These are phyloP conservation scores for Acmispon strigosus DNA, from an alignment of 306 rosid genomes.

Conservation along the genomic window DNA sequence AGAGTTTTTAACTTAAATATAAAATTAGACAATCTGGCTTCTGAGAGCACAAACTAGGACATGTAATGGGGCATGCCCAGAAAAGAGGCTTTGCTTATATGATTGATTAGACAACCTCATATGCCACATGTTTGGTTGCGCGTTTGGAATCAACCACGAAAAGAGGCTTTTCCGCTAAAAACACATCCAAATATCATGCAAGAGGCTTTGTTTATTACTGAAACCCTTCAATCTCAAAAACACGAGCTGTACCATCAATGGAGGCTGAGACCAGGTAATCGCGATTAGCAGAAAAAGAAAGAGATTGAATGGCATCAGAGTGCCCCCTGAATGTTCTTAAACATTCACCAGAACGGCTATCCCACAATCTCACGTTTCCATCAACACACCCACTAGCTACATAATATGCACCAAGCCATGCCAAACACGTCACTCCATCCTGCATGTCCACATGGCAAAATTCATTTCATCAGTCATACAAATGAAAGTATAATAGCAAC, in stretches of 20 bases:
- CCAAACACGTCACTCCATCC: slow-evolving; percentile 77
- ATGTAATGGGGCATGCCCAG: neutral
- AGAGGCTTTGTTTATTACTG: slow-evolving; percentile 13
- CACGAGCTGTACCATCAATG: slow-evolving; percentile 69
- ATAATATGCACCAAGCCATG: slow-evolving; percentile 66
- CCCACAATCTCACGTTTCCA: slow-evolving; percentile 80
- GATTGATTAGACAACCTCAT: neutral
- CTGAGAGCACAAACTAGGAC: neutral
- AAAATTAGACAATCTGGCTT: neutral
- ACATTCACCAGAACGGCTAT: slow-evolving; percentile 76
- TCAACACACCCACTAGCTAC: slow-evolving; percentile 73
- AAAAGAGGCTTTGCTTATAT: neutral
- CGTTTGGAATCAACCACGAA: too few species aligned
- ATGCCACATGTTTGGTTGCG: neutral
- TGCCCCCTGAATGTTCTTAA: slow-evolving; percentile 63
- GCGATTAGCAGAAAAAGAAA: slow-evolving; percentile 52
- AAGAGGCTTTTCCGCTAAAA: too few species aligned
- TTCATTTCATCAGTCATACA: slow-evolving; percentile 2
- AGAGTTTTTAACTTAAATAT: neutral
- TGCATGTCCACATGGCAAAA: slow-evolving; percentile 21
- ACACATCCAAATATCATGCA: neutral
- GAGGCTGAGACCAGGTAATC: slow-evolving; percentile 74
- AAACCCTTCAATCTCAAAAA: slow-evolving; percentile 57
- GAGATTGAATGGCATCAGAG: slow-evolving; percentile 51
- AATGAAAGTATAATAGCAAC: neutral